A percentile compares a stretch with the other conserved stretches of the same genome.
phyloP scores from a whole-genome alignment of 2,329 filamentous ascomycete species.

The Cordyceps sp. region DNA sequence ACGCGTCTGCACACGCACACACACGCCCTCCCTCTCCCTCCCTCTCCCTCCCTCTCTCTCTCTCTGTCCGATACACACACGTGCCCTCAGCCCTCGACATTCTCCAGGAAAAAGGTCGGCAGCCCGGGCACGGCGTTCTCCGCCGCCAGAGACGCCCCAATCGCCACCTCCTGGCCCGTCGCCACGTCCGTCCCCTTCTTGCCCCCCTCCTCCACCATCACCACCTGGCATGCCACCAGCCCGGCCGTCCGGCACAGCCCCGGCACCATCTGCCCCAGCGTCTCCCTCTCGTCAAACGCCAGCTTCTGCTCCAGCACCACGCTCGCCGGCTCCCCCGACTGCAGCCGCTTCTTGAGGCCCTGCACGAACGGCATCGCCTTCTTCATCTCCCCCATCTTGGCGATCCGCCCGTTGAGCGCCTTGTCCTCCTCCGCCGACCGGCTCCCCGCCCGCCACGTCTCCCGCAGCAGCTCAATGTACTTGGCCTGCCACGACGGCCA shows the following conservation, averaged over 20 bases:
- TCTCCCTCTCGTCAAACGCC: constrained; percentile 67
- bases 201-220: constrained; percentile 53
- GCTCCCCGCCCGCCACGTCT: constrained; percentile 45
- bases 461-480: constrained; percentile 65
- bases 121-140: constrained; percentile 62
- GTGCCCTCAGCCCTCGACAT: constrained; percentile 27
- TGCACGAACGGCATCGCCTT: constrained; percentile 97
- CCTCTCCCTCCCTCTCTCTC: neutral
- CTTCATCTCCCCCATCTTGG: constrained; percentile 81
- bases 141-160: constrained; percentile 21
- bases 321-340: constrained; percentile 48
- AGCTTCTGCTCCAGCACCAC: constrained; percentile 71
- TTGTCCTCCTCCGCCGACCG: constrained; percentile 57
- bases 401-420: constrained; percentile 58
- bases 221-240: constrained; percentile 53
- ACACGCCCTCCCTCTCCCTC: neutral
- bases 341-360: constrained; percentile 64
- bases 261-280: constrained; percentile 61
- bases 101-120: constrained; percentile 75
- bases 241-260: constrained; percentile 61
- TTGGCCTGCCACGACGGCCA: constrained; percentile 88
- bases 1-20: too few species aligned
- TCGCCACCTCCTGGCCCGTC: constrained; percentile 36
- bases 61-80: neutral
- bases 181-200: constrained; percentile 44